A percentile compares a stretch with the other conserved stretches of the same genome.
Conservation (phyloP, 345 rosid genomes). For the Triadica sebifera region DNA sequence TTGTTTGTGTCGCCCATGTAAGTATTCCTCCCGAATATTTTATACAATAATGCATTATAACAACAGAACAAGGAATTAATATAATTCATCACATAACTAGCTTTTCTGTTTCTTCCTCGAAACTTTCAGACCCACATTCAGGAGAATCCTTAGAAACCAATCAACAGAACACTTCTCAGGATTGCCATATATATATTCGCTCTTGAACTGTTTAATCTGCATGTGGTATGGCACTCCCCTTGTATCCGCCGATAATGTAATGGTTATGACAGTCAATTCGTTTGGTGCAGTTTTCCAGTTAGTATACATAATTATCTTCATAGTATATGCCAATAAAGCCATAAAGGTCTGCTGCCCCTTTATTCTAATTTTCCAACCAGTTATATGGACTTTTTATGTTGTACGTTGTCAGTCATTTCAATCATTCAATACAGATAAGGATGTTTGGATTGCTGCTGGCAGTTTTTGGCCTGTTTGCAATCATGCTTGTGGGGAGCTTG, state of each 20-base stretch:
- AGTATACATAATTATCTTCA: constrained; percentile 56
- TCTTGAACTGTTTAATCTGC: constrained; percentile 78
- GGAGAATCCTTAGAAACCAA: constrained; percentile 71
- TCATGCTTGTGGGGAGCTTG: constrained; percentile 57
- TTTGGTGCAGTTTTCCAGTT: constrained; percentile 71
- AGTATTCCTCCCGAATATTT: constrained; percentile 23
- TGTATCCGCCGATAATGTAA: constrained; percentile 50
- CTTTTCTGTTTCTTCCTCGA: constrained; percentile 14
- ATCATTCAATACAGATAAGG: constrained; percentile 40
- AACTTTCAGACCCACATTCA: constrained; percentile 69
- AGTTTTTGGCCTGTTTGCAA: constrained; percentile 45
- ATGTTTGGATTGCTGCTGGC: constrained; percentile 58
- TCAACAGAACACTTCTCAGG: constrained; percentile 83
- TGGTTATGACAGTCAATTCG: constrained; percentile 74
- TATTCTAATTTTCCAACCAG: constrained; percentile 5
- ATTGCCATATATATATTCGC: constrained; percentile 76
- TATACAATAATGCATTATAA: neutral
- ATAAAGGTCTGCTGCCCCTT: constrained; percentile 46
- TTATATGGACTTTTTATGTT: constrained; percentile 6
- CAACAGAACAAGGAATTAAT: neutral
- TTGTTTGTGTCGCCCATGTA: constrained; percentile 81
- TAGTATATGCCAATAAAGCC: constrained; percentile 48
- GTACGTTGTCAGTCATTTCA: neutral
- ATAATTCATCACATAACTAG: constrained; percentile 10
- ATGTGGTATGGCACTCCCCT: constrained; percentile 82